Conservation (phyloP, 495 filamentous ascomycete species). For the Cercophora samala region DNA sequence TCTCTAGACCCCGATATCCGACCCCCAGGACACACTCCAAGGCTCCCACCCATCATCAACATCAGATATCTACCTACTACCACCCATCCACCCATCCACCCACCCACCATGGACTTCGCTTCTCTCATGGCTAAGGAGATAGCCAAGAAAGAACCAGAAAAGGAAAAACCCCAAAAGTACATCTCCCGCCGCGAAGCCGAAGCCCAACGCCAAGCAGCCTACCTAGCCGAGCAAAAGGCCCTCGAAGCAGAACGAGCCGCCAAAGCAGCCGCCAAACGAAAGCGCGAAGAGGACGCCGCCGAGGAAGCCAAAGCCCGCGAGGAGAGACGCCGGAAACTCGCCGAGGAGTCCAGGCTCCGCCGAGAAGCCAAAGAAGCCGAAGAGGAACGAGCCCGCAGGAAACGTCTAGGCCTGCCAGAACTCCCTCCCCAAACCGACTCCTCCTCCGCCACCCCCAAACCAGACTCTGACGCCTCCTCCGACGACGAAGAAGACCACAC, state of each 20-base stretch:
- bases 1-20: background rate
- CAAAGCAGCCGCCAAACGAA: constrained; percentile 70
- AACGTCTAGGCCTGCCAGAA: constrained; percentile 66
- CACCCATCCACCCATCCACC: background rate
- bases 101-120: constrained; percentile 82
- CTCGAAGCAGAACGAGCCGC: constrained; percentile 66
- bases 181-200: constrained; percentile 83
- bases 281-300: constrained; percentile 83
- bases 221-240: constrained; percentile 71
- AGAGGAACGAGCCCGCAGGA: constrained; percentile 48
- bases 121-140: constrained; percentile 88
- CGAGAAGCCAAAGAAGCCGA: constrained; percentile 68
- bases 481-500: constrained; percentile 15
- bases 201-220: constrained; percentile 74
- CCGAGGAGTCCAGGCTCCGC: constrained; percentile 68
- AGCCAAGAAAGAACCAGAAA: constrained; percentile 72
- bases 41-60: constrained; percentile 3
- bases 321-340: constrained; percentile 73
- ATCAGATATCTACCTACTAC: background rate
- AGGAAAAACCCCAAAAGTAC: constrained; percentile 59
- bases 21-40: background rate
- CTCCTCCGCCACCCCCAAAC: constrained; percentile 24
- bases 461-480: constrained; percentile 49
- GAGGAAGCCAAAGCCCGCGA: constrained; percentile 64
- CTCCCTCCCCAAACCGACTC: constrained; percentile 39